Evolutionary conservation across 1,139 yeast genomes (phyloP).

Genomic region (Waltiozyma sp.): DNA sequence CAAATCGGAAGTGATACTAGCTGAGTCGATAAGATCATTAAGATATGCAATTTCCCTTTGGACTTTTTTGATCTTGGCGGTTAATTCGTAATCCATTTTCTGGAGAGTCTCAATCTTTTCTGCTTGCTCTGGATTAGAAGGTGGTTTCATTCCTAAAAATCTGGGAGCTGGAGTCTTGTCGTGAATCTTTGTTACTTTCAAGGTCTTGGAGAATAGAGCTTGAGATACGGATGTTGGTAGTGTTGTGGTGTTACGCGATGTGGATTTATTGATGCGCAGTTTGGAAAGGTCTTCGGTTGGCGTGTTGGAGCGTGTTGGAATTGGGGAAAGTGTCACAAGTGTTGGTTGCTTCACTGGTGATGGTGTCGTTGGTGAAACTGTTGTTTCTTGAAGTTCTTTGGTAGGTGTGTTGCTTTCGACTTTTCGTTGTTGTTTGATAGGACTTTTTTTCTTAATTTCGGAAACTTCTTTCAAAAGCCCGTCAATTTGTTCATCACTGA

Average conservation of each 20-base stretch:
- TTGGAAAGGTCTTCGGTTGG: conserved; percentile 3
- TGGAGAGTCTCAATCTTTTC: conserved; percentile 14
- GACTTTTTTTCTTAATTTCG: conserved; percentile 13
- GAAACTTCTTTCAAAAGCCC: conserved; percentile 16
- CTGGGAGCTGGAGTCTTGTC: conserved; percentile 14
- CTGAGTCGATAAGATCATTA: conserved; percentile 22
- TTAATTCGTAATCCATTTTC: conserved; percentile 10
- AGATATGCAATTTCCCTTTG: conserved; percentile 27
- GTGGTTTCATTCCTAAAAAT: conserved; percentile 15
- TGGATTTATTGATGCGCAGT: conserved; percentile 2
- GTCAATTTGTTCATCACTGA: conserved; percentile 17
- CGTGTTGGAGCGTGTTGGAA: not conserved
- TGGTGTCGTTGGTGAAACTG: conserved; percentile 2
- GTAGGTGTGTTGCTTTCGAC: not conserved
- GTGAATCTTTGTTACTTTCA: conserved; percentile 17
- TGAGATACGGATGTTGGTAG: conserved; percentile 19
- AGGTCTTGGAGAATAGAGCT: conserved; percentile 14
- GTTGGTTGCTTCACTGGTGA: conserved; percentile 1
- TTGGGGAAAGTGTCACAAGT: conserved; percentile 6
- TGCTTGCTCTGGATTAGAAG: conserved; percentile 7
- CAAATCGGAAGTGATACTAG: conserved; percentile 24
- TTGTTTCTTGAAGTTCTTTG: conserved; percentile 1
- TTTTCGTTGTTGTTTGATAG: conserved; percentile 5
- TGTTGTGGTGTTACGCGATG: not conserved
- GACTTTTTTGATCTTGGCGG: conserved; percentile 23